A percentile compares a stretch with the other conserved stretches of the same genome.
Evolutionary conservation across 2,329 filamentous ascomycete genomes (phyloP).

Genomic region (Penicillium concentricum): DNA sequence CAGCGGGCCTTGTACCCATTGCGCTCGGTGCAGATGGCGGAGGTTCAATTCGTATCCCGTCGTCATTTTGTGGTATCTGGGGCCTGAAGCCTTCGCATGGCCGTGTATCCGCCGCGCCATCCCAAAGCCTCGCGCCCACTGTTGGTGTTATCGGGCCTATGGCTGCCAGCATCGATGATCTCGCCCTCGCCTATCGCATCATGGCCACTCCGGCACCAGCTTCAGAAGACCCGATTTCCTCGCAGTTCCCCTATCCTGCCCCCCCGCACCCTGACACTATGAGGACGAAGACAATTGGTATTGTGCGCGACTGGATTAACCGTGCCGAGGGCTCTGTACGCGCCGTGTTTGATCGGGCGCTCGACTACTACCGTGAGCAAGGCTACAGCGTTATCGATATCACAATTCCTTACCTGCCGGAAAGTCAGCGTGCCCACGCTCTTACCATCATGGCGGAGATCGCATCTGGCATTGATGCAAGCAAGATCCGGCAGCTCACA

Average conservation of each 20-base stretch:
- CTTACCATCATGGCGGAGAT: constrained; percentile 75
- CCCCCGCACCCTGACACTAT: constrained; percentile 34
- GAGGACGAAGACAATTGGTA: constrained; percentile 64
- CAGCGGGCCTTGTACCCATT: constrained; percentile 68
- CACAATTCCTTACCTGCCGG: constrained; percentile 58
- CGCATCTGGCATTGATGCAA: constrained; percentile 49
- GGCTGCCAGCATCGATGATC: constrained; percentile 71
- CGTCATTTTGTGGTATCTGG: constrained; percentile 74
- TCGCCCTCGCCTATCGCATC: constrained; percentile 77
- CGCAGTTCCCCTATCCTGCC: constrained; percentile 59
- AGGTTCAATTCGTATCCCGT: constrained; percentile 71
- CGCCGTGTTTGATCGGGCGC: constrained; percentile 59
- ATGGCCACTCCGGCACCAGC: constrained; percentile 70
- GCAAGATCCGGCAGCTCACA: constrained; percentile 59
- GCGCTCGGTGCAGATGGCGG: constrained; percentile 73
- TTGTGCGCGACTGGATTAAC: constrained; percentile 68
- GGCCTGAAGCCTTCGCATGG: constrained; percentile 78
- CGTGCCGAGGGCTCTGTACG: constrained; percentile 65
- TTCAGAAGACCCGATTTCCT: constrained; percentile 55
- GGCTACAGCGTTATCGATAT: constrained; percentile 48
- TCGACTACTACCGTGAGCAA: constrained; percentile 53
- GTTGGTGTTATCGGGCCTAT: constrained; percentile 73
- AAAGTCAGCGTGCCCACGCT: constrained; percentile 75
- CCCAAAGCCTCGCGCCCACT: constrained; percentile 58
- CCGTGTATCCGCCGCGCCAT: constrained; percentile 62